Evolutionary conservation across 371 early-diverging fungal genomes (phyloP).

Genomic region (Saksenaea oblongispora): DNA sequence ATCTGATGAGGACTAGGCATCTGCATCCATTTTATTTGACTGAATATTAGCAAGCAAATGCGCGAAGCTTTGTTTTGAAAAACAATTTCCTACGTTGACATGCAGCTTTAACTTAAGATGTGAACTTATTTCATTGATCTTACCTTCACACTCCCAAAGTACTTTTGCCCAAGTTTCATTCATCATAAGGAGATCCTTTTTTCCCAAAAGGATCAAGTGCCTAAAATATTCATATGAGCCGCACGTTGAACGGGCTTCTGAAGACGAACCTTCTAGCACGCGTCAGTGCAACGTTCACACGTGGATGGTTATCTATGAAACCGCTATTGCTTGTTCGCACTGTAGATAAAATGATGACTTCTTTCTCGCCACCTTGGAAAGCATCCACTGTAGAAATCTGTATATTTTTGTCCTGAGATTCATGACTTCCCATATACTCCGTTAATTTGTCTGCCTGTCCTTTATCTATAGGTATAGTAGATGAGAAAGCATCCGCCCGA

Average conservation of each 20-base stretch:
- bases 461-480: constrained; percentile 50
- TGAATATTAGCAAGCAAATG: constrained; percentile 8
- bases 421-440: constrained; percentile 25
- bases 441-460: constrained; percentile 64
- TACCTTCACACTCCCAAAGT: constrained; percentile 44
- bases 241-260: not conserved
- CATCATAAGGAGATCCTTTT: constrained; percentile 25
- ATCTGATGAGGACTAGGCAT: not conserved
- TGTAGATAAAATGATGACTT: constrained; percentile 76
- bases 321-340: constrained; percentile 63
- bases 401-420: constrained; percentile 22
- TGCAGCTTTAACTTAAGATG: not conserved
- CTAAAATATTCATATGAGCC: constrained; percentile 42
- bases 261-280: constrained; percentile 47
- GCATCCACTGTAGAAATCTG: constrained; percentile 84
- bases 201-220: constrained; percentile 68
- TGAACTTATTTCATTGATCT: not conserved
- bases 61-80: constrained; percentile 9
- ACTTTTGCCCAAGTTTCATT: constrained; percentile 43
- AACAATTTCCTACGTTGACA: not conserved
- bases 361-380: constrained; percentile 86
- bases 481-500: not conserved
- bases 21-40: not conserved
- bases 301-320: constrained; percentile 58
- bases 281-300: constrained; percentile 65